Evolutionary conservation across 148 eudicot species (phyloP).

Genomic region (Rhododendron kiyosumense): DNA sequence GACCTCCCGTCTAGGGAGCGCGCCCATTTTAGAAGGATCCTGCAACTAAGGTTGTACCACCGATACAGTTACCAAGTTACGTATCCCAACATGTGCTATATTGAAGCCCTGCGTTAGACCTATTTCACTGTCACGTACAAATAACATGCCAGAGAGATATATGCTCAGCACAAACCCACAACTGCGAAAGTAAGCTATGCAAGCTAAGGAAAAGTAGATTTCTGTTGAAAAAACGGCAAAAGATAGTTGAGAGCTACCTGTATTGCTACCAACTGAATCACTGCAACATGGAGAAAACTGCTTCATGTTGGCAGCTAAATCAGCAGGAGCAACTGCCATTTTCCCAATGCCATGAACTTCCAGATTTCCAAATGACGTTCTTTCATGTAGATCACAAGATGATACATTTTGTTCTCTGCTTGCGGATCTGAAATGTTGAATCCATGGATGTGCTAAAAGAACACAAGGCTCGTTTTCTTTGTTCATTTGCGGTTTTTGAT

Average conservation of each 20-base stretch:
- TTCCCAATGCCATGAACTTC: slow-evolving; percentile 8
- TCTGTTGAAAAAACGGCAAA: not conserved
- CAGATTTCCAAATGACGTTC: slow-evolving; percentile 16
- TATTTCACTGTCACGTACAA: not conserved
- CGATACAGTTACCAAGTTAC: too few species aligned
- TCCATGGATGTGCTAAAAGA: slow-evolving; percentile 45
- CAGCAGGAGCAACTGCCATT: slow-evolving; percentile 16
- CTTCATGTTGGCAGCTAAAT: slow-evolving; percentile 10
- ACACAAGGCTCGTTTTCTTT: slow-evolving; percentile 22
- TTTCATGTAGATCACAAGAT: slow-evolving; percentile 17
- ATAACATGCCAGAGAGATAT: not conserved
- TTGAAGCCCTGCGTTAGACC: not conserved
- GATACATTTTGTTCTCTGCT: slow-evolving; percentile 17
- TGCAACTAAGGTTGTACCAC: not conserved
- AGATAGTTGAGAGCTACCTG: slow-evolving; percentile 35
- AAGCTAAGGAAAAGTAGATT: not conserved
- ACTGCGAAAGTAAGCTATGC: not conserved
- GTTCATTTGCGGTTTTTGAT: slow-evolving; percentile 25
- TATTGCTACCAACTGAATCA: slow-evolving; percentile 32
- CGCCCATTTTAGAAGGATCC: too few species aligned
- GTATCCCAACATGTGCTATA: not conserved
- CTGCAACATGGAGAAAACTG: slow-evolving; percentile 16
- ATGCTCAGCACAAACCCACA: not conserved
- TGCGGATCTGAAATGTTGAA: slow-evolving; percentile 45
- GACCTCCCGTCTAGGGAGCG: too few species aligned